phyloP scores from a whole-genome alignment of 2,329 filamentous ascomycete genomes.

The Pyricularia pennisetigena region DNA sequence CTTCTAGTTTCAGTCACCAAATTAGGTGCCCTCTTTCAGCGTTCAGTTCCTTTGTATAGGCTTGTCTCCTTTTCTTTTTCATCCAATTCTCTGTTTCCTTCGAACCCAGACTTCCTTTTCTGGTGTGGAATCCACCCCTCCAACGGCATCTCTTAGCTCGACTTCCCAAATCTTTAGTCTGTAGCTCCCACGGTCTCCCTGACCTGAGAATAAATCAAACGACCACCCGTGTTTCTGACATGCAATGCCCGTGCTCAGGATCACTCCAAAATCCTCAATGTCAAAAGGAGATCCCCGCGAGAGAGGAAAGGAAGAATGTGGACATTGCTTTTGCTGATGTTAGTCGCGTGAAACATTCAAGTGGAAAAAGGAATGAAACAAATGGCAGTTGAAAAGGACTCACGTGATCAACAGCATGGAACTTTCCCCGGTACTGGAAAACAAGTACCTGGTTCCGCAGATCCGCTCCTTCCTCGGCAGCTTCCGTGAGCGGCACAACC shows the following conservation, averaged over 20 bases:
- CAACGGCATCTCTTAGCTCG: slow-evolving; percentile 32
- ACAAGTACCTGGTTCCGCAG: slow-evolving; percentile 54
- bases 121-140: not conserved
- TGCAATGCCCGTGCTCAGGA: slow-evolving; percentile 47
- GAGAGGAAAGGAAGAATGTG: not conserved
- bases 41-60: not conserved
- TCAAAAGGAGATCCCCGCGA: not conserved
- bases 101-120: not conserved
- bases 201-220: slow-evolving; percentile 57
- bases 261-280: not conserved
- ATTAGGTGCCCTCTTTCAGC: not conserved
- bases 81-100: not conserved
- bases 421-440: slow-evolving; percentile 51
- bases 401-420: slow-evolving; percentile 63
- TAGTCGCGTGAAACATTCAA: not conserved
- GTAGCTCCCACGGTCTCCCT: slow-evolving; percentile 52
- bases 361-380: not conserved
- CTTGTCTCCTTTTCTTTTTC: not conserved
- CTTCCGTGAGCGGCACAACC: slow-evolving; percentile 24
- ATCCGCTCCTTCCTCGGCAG: slow-evolving; percentile 20
- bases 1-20: not conserved
- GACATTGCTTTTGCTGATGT: not conserved
- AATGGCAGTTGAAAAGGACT: slow-evolving; percentile 33
- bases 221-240: slow-evolving; percentile 66
- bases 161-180: slow-evolving; percentile 55